Evolutionary conservation across 148 eudicot species (phyloP).

Genomic region (Silene uniflora): DNA sequence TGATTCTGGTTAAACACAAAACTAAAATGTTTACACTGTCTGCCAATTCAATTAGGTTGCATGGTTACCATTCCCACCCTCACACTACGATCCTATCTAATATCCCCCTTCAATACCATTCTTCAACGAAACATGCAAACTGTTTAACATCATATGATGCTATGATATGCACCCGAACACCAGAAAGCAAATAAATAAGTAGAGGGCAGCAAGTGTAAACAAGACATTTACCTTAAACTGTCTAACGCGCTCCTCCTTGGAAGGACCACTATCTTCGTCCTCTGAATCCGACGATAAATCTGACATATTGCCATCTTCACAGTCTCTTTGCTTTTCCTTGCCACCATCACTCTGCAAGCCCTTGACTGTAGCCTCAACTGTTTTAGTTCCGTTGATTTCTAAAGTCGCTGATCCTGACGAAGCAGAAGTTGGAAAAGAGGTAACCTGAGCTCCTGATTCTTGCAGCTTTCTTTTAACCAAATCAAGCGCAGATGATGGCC

Average conservation of each 20-base stretch:
- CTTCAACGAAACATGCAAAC: no score
- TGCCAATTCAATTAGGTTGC: no score
- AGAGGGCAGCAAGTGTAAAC: background rate
- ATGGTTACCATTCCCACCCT: background rate
- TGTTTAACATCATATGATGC: background rate
- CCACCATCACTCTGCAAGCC: conserved; percentile 60
- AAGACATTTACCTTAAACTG: conserved; percentile 73
- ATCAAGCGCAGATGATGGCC: conserved; percentile 88
- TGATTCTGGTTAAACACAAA: background rate
- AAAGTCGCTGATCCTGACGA: conserved; percentile 42
- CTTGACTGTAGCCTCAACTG: conserved; percentile 47
- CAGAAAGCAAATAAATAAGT: background rate
- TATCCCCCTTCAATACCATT: background rate
- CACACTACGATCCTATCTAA: background rate
- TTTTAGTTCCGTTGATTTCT: conserved; percentile 68
- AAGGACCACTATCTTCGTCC: conserved; percentile 76
- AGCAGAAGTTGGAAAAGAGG: conserved; percentile 44
- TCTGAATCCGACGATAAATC: conserved; percentile 94
- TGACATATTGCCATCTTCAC: conserved; percentile 62
- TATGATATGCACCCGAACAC: background rate
- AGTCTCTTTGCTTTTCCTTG: conserved; percentile 75
- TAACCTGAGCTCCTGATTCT: conserved; percentile 74
- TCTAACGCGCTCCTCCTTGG: conserved; percentile 69
- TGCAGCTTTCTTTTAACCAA: conserved; percentile 93
- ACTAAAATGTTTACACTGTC: background rate